phyloP scores from a whole-genome alignment of 345 rosid genomes.

The Melastoma malabathricum region DNA sequence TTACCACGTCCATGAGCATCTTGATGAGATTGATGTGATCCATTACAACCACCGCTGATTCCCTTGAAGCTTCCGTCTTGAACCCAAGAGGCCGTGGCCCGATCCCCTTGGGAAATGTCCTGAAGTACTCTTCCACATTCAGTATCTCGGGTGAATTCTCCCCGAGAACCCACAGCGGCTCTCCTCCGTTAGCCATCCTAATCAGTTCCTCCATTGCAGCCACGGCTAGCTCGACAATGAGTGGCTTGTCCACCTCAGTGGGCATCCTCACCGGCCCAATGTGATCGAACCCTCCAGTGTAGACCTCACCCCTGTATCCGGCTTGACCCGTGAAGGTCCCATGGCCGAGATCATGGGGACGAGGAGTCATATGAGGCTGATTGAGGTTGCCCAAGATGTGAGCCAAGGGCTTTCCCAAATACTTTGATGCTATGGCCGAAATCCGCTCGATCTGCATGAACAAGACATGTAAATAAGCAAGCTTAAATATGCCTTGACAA shows the following conservation, averaged over 20 bases:
- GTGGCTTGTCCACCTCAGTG: conserved; percentile 69
- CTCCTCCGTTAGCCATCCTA: conserved; percentile 68
- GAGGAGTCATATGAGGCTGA: conserved; percentile 45
- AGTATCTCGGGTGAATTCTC: conserved; percentile 37
- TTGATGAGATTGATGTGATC: conserved; percentile 73
- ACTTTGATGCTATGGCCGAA: conserved; percentile 71
- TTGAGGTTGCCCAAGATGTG: conserved; percentile 34
- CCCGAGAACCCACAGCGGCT: conserved; percentile 61
- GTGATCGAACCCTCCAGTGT: conserved; percentile 39
- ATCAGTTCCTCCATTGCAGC: conserved; percentile 94
- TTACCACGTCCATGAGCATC: conserved; percentile 93
- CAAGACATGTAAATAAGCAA: too few relatives aligned
- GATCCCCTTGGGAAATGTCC: conserved; percentile 70
- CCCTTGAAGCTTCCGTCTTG: conserved; percentile 80
- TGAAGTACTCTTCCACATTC: conserved; percentile 66
- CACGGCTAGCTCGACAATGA: conserved; percentile 82
- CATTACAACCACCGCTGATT: conserved; percentile 70
- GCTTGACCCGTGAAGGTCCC: conserved; percentile 51
- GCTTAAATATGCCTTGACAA: too few relatives aligned
- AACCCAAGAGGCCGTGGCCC: conserved; percentile 66
- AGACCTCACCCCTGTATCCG: conserved; percentile 63
- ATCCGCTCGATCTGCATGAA: conserved; percentile 59
- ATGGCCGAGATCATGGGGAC: conserved; percentile 35
- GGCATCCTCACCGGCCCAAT: conserved; percentile 46
- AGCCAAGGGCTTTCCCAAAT: conserved; percentile 59